phyloP scores from a whole-genome alignment of 1,284 basidiomycete species.

The Earliella scabrosa region DNA sequence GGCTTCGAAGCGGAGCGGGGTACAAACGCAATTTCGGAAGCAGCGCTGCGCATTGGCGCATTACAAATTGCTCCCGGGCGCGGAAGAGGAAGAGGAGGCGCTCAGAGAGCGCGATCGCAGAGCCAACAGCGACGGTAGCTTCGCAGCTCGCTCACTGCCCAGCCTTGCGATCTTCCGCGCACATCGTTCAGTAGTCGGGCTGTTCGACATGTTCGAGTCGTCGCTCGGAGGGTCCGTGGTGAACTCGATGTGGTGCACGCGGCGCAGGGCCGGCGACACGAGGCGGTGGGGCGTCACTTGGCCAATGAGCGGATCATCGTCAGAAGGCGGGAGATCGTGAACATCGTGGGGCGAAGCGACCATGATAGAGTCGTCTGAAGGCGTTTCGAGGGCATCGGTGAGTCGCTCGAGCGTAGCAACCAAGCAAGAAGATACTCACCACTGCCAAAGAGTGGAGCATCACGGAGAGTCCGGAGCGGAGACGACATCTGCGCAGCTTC shows the following conservation, averaged over 20 bases:
- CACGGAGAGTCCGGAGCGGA: constrained; percentile 36
- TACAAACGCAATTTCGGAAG: not conserved
- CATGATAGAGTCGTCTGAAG: constrained; percentile 51
- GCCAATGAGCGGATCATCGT: constrained; percentile 63
- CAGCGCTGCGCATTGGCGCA: constrained; percentile 2
- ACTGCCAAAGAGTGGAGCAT: constrained; percentile 43
- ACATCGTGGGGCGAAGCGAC: constrained; percentile 24
- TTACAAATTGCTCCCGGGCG: constrained; percentile 20
- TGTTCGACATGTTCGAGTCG: constrained; percentile 43
- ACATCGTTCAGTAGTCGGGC: constrained; percentile 45
- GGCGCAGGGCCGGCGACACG: constrained; percentile 59
- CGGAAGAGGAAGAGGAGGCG: constrained; percentile 17
- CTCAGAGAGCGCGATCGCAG: constrained; percentile 15
- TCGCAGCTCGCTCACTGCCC: constrained; percentile 6
- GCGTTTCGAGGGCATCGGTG: not conserved
- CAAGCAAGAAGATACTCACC: constrained; percentile 38
- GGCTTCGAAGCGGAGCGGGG: not conserved
- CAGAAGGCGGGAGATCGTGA: constrained; percentile 43
- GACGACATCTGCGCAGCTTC: constrained; percentile 30
- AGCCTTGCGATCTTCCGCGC: constrained; percentile 26
- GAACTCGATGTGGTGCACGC: constrained; percentile 35
- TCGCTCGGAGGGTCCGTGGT: constrained; percentile 43
- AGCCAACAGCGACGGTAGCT: constrained; percentile 13
- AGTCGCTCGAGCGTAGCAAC: not conserved
- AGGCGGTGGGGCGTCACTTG: constrained; percentile 72